Evolutionary conservation across 1,284 basidiomycete genomes (phyloP), one percentile per base, ranked within the genome.

Genomic region (Peniophora sp.): DNA sequence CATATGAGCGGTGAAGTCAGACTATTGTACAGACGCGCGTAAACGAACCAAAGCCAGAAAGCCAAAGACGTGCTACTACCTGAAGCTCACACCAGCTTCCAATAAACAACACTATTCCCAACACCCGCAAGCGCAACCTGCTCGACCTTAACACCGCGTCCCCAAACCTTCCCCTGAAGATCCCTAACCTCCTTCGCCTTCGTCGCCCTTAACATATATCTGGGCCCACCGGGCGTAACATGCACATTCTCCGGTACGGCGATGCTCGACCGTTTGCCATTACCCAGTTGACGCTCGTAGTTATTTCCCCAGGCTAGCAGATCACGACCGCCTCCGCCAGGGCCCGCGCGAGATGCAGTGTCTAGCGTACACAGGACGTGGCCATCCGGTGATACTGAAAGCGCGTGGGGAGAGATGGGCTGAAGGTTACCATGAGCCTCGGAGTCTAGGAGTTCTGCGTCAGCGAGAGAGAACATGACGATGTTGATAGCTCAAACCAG

Each of bases 281-380:
- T 94, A 3, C 94, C 95, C 5, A 95, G 76, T 66, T 95, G 89
- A 59, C 81, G 88, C 45, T 86, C 79, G 44, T 79, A 74, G 58
- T 88, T 89, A 52, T 75, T 75, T 10, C 87, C 85, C 83, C 84
- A 88, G 2, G 73, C 73, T 47, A 84, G 63, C 47, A 88, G 66
- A 63, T 89, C 86, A 50, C 75, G 75, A 22, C 82, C 79, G 2
- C 72, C 73, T 23, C 66, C 70, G 25, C 68, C 68, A 3, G 70
- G 66, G 5, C 77, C 77, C 0, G 79, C 70, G 11, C 66, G 67
- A 24, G 66, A 58, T 35, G 75, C 69, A 3, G 89, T 89, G 60
- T 91, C 81, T 44, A 95, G 70, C 2, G 88, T 81, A 38, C 88
- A 74, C 11, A 92, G 75, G 49, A 91, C 79, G 63, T 96, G 92